Base-by-base conservation (phyloP, 129 eudicot genomes). In the Lonicera japonica region DNA sequence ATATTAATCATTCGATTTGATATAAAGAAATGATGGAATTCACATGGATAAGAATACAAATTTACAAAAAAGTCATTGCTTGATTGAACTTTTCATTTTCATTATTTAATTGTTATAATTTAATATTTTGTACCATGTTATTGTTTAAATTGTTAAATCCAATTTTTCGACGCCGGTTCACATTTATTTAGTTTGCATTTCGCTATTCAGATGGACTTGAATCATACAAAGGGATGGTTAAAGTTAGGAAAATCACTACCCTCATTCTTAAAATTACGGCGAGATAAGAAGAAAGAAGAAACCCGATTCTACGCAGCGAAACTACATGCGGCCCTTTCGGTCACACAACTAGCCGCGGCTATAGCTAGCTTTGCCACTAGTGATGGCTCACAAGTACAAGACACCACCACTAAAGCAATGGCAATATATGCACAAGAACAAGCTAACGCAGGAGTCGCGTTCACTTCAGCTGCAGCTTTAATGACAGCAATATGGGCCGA, bases 401-500 rank as follows among this genome's bases (percentile, higher is more conserved):
- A 61, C 10, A 41, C 5, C n/a, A 19, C 20, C 56, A 41, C 46
- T 19, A 25, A 14, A 15, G 10, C 16, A 11, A 43, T 13, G 11
- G 43, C 51, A 1, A 46, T 25, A 18, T 59, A 22, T 24, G 36
- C 25, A 53, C 73, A 69, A 29, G 55, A 64, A 47, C 36, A 6
- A 29, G 36, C 36, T 6, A 6, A 29, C 6, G 60, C 65, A 62
- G 70, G 73, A n/a, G 24, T 41, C 11, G 77, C 72, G 15, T 66
- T 71, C 12, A 67, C 82, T 60, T 61, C 82, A 12, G 77, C 82
- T 55, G 82, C 77, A 39, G 66, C 77, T 16, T 25, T 77, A 25
- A 15, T 77, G 46, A 77, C 82, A 25, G 63, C 60, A 1, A 77
- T 61, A n/a, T 70, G 74, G 65, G 82, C 82, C 0, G 82, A 77